These are phyloP conservation scores for Didymella keratinophila DNA, from an alignment of 2,329 filamentous ascomycete species.

Conservation along the genomic window DNA sequence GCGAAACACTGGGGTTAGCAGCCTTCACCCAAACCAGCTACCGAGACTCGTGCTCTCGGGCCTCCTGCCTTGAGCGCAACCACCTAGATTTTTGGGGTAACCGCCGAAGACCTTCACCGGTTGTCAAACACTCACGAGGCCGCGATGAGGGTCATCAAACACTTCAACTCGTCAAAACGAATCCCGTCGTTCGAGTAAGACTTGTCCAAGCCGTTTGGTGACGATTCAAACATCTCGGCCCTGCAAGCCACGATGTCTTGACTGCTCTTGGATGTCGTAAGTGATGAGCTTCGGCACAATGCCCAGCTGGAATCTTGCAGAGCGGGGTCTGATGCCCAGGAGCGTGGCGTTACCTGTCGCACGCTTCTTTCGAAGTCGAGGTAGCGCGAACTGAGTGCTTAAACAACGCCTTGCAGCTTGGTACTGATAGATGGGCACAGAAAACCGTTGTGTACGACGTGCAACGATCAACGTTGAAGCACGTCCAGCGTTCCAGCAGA, in stretches of 20 bases:
- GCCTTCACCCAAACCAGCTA: not conserved
- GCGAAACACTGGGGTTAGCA: conserved; percentile 10
- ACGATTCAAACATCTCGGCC: conserved; percentile 31
- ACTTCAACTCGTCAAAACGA: conserved; percentile 7
- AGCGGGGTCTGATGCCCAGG: conserved; percentile 36
- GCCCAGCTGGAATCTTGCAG: not conserved
- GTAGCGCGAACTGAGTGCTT: conserved; percentile 31
- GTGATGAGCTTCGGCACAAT: conserved; percentile 29
- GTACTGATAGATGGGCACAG: conserved; percentile 1
- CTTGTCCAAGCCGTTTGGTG: conserved; percentile 41
- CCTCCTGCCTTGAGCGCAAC: conserved; percentile 5
- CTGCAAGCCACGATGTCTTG: conserved; percentile 37
- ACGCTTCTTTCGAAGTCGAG: conserved; percentile 34
- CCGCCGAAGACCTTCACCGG: conserved; percentile 10
- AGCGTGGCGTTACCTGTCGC: conserved; percentile 33
- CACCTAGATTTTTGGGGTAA: conserved; percentile 3
- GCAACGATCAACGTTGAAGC: conserved; percentile 1
- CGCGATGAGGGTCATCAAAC: conserved; percentile 4
- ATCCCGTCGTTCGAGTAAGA: conserved; percentile 44
- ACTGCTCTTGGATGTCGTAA: conserved; percentile 39
- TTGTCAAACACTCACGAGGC: conserved; percentile 8
- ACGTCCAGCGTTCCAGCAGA: not conserved
- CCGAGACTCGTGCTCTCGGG: conserved; percentile 1
- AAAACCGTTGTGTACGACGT: conserved; percentile 8
- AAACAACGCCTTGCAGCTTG: conserved; percentile 36